Conservation (phyloP, 176 grass and related monocot genomes). For the Rhynchospora tenuis region DNA sequence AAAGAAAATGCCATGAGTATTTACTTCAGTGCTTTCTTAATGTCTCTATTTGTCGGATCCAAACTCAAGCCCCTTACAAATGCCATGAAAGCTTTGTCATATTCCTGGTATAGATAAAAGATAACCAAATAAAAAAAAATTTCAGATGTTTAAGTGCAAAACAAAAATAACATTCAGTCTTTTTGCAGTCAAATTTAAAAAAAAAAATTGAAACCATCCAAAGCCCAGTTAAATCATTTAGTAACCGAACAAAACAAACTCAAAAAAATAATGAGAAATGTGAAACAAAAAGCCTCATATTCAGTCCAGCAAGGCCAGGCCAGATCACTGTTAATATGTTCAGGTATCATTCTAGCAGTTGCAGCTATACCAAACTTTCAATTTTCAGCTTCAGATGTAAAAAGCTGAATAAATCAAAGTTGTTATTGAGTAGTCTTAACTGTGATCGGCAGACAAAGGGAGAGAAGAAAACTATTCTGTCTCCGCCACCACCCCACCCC, state of each 20-base stretch:
- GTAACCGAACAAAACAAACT: not conserved
- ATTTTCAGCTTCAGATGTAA: too few relatives aligned
- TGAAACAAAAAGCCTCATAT: not conserved
- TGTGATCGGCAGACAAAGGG: too few relatives aligned
- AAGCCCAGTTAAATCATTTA: too few relatives aligned
- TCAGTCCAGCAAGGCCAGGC: not conserved
- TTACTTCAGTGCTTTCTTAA: conserved; percentile 27
- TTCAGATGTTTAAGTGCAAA: not conserved
- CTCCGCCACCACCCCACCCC: too few relatives aligned
- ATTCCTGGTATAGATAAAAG: conserved; percentile 16
- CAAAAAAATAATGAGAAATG: not conserved
- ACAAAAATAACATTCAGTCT: not conserved
- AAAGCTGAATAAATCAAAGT: too few relatives aligned
- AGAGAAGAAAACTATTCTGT: too few relatives aligned
- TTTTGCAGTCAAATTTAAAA: not conserved
- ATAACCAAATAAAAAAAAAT: not conserved
- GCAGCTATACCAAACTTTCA: too few relatives aligned
- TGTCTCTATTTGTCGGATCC: conserved; percentile 15
- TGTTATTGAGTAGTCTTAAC: too few relatives aligned
- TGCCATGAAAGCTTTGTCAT: conserved; percentile 5
- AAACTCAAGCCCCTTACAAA: conserved; percentile 18
- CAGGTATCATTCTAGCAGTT: too few relatives aligned
- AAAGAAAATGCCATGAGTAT: not conserved
- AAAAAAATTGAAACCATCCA: not conserved
- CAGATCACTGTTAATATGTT: not conserved